Evolutionary conservation across 164 flowering plant genomes (phyloP).

Genomic region (Tinospora cordifolia): DNA sequence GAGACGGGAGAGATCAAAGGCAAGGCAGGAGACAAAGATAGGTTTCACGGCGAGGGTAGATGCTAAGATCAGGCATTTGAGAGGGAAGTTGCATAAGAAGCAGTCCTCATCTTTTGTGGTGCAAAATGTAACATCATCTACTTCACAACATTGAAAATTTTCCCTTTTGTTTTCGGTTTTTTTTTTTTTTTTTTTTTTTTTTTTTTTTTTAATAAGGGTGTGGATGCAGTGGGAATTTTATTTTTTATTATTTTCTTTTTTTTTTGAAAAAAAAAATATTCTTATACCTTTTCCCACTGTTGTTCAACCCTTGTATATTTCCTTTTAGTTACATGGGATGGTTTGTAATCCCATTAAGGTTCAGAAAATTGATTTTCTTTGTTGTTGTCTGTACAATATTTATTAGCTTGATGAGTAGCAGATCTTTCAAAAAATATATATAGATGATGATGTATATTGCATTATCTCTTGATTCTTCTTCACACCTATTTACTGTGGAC

Average conservation of each 20-base stretch:
- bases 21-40: conserved; percentile 83
- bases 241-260: not conserved
- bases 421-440: not conserved
- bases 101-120: conserved; percentile 19
- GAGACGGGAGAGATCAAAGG: conserved; percentile 75
- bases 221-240: conserved; percentile 1
- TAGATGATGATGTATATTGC: too few relatives aligned
- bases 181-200: not conserved
- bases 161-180: not conserved
- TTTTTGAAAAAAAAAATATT: not conserved
- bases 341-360: not conserved
- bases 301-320: conserved; percentile 11
- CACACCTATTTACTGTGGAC: not conserved
- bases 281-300: conserved; percentile 1
- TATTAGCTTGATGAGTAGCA: conserved; percentile 21
- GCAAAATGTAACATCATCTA: conserved; percentile 10
- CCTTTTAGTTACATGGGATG: conserved; percentile 9
- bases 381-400: conserved; percentile 39
- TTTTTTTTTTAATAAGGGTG: not conserved
- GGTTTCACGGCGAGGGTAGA: conserved; percentile 95
- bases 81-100: conserved; percentile 62
- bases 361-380: not conserved
- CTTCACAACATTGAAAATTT: conserved; percentile 17
- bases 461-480: not conserved
- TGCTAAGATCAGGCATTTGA: conserved; percentile 79